Evolutionary conservation across 1,284 basidiomycete species (phyloP).

Genomic region (Moesziomyces sp.): DNA sequence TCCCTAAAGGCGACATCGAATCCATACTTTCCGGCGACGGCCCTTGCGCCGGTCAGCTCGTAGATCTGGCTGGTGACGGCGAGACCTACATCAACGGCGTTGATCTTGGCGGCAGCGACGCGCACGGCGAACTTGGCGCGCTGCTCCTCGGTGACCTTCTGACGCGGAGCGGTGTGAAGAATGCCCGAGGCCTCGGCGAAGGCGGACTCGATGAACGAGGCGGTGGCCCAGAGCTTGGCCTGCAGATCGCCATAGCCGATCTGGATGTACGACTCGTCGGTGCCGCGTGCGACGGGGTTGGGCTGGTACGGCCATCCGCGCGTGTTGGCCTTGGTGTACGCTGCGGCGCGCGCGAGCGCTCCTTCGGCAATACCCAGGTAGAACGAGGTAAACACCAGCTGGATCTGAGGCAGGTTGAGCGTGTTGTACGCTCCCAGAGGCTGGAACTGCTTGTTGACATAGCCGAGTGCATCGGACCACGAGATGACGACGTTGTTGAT

Average conservation of each 20-base stretch:
- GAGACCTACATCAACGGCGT: constrained; percentile 62
- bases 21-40: constrained; percentile 62
- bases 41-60: constrained; percentile 65
- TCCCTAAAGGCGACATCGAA: constrained; percentile 62
- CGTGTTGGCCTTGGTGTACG: constrained; percentile 65
- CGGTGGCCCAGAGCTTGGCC: constrained; percentile 64
- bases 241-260: constrained; percentile 65
- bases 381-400: constrained; percentile 66
- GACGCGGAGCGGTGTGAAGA: constrained; percentile 46
- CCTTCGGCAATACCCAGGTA: constrained; percentile 68
- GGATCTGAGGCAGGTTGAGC: constrained; percentile 66
- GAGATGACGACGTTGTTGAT: constrained; percentile 60
- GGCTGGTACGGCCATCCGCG: constrained; percentile 66
- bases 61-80: constrained; percentile 64
- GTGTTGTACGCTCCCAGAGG: constrained; percentile 66
- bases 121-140: constrained; percentile 64
- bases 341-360: constrained; percentile 56
- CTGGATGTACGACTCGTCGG: constrained; percentile 67
- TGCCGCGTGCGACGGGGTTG: constrained; percentile 49
- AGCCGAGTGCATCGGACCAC: constrained; percentile 63
- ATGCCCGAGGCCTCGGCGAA: constrained; percentile 45
- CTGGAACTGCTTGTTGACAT: constrained; percentile 50
- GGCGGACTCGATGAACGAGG: constrained; percentile 62
- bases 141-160: constrained; percentile 59
- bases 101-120: constrained; percentile 66